Evolutionary conservation across 371 early-diverging fungal genomes (phyloP), one percentile per base, ranked within the genome.

Genomic region (Syncephalis fuscata): DNA sequence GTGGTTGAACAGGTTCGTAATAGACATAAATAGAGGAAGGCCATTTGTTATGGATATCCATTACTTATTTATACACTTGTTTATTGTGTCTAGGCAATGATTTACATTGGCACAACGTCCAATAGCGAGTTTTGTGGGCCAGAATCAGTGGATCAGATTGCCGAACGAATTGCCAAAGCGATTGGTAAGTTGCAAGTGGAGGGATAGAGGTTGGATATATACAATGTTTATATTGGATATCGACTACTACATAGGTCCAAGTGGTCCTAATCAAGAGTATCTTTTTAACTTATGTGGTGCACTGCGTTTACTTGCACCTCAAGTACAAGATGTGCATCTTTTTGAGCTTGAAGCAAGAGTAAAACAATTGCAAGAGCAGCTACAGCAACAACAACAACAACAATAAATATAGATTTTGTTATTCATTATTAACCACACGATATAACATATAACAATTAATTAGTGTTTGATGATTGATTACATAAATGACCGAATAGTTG

Each of bases 101-200:
- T 86, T 8, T 93, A 91, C 58, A 79, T 92, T 45, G 92, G 78
- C 17, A 78, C 80, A 1, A 76, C 78, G 7, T 60, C 70, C 22
- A 92, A 93, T 57, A 78, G 79, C 42, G 77, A 80, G 9, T 92
- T 86, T 60, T 72, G 82, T 1, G 90, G 92, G 1, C 80, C 82
- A 1, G 75, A 78, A 23, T 63, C 76, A 2, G 43, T 67, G n/a
- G 70, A 74, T n/a, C 57, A 57, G 0, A 77, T 92, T 39, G 88
- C 91, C 0, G 25, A 58, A 10, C 80, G 82, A 44, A 87, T 93
- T 45, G 68, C 67, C 16, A 53, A 56, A 5, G 69, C 82, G 0
- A 63, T 62, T 45, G 93, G 90, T 53, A 68, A 47, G 51, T 39
- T 36, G 32, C 32, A 32, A 32, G 4, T 32, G 32, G 32, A 7